A percentile compares a stretch with the other conserved stretches of the same genome.
Conservation (phyloP, 768 basidiomycete species). For the Candolleomyces eurysporus region DNA sequence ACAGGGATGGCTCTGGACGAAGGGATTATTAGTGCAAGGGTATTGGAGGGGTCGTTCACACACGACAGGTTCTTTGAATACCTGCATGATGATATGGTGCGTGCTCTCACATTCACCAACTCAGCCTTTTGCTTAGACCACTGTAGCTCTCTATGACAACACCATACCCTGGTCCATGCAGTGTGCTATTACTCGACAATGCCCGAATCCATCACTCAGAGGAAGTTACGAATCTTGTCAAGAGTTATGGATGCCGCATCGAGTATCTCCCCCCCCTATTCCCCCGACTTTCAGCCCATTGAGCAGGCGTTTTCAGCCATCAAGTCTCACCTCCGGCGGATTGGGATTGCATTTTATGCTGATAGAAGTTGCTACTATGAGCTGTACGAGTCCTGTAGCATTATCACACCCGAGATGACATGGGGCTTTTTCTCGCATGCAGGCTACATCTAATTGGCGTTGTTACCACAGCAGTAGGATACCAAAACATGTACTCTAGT, state of each 20-base stretch:
- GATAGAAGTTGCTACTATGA: neutral
- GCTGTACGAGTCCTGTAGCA: neutral
- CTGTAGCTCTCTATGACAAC: slow-evolving; percentile 17
- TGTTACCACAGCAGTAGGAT: too few species aligned
- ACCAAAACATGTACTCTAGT: neutral
- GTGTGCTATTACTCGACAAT: slow-evolving; percentile 12
- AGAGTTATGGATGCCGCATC: slow-evolving; percentile 16
- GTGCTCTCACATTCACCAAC: neutral
- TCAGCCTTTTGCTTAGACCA: neutral
- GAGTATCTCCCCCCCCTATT: slow-evolving; percentile 29
- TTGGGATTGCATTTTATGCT: neutral
- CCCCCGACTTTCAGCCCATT: slow-evolving; percentile 30
- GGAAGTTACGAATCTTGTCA: slow-evolving; percentile 16
- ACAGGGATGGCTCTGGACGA: slow-evolving; percentile 18
- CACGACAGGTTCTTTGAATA: slow-evolving; percentile 16
- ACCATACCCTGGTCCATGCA: slow-evolving; percentile 18
- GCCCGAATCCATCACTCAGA: slow-evolving; percentile 12
- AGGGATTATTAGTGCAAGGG: slow-evolving; percentile 19
- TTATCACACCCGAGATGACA: neutral
- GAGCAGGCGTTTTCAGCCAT: slow-evolving; percentile 26
- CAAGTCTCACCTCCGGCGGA: neutral
- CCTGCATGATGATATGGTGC: slow-evolving; percentile 16
- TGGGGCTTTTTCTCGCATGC: neutral
- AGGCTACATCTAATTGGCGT: neutral
- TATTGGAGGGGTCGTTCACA: slow-evolving; percentile 19